Base-by-base conservation (phyloP, 2,329 filamentous ascomycete species). In the Aspergillus versicolor region DNA sequence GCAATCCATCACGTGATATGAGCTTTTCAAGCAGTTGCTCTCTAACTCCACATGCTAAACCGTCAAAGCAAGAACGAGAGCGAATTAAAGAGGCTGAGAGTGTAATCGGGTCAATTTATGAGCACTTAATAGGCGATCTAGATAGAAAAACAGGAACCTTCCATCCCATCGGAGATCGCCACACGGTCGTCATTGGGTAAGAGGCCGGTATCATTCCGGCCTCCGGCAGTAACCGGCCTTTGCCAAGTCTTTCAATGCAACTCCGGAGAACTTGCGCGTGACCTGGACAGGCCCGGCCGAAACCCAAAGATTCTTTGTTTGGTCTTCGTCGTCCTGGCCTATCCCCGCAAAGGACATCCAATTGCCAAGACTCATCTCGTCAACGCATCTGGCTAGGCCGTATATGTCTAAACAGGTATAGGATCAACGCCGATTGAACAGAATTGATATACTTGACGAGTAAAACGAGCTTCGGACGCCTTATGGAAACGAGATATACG, bases 141-240 rank as follows among this genome's bases (percentile, higher is more conserved):
- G 19, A 24, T 34, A 30, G 41, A 43, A 27, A 38, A 30, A 40
- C 21, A 30, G 15, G 45, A 44, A 37, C 37, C 55, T 44, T 12
- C 40, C 34, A n/a, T 12, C 19, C 30, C 22, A 42, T 50, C 51
- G 45, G 56, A 64, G 61, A 63, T 53, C 32, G 17, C 27, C 32
- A 19, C 44, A 44, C 56, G 58, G 54, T 61, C 68, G 67, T 63
- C 40, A 56, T 66, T 67, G 67, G 63, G 62, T 60, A 67, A 57
- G 67, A 74, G 74, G 73, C 74, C 74, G 74, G 73, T 75, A 75
- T 75, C 66, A 60, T 65, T 59, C 74, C 73, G 73, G 73, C 73
- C 73, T 75, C 71, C 71, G 71, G 54, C 45, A 64, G 61, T 72
- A 71, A 57, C 71, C 70, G 70, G 52, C 62, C 54, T 54, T 47